Percentiles rank a stretch among this genome's conserved stretches.
Evolutionary conservation across 345 rosid genomes (phyloP).

Genomic region (Microthlaspi erraticum): DNA sequence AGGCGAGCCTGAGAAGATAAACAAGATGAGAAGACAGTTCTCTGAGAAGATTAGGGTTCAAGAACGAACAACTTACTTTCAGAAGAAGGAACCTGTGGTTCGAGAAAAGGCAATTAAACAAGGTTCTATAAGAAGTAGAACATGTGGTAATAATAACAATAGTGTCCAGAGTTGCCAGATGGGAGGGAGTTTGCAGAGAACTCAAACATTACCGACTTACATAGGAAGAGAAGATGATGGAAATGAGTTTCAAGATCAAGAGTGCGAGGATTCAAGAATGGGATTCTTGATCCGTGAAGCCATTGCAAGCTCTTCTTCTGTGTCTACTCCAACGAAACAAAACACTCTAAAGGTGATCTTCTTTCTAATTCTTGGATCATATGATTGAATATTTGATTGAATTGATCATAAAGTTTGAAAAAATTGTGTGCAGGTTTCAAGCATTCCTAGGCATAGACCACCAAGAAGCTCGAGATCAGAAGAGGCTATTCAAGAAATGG

Average conservation of each 20-base stretch:
- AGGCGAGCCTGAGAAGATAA: slow-evolving; percentile 38
- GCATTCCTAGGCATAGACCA: slow-evolving; percentile 50
- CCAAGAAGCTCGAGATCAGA: slow-evolving; percentile 54
- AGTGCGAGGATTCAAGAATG: slow-evolving; percentile 55
- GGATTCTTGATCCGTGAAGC: slow-evolving; percentile 61
- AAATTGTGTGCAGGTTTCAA: slow-evolving; percentile 30
- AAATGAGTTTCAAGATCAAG: slow-evolving; percentile 50
- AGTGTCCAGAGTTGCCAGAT: slow-evolving; percentile 11
- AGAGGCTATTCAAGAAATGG: slow-evolving; percentile 35
- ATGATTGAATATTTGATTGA: neutral
- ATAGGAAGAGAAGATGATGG: slow-evolving; percentile 47
- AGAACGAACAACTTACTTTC: slow-evolving; percentile 41
- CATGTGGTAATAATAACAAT: neutral
- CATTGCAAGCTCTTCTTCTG: slow-evolving; percentile 41
- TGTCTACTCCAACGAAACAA: slow-evolving; percentile 33
- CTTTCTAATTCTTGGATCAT: neutral
- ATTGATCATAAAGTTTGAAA: neutral
- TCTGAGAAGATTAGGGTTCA: slow-evolving; percentile 50
- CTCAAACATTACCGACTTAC: slow-evolving; percentile 59
- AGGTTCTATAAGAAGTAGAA: slow-evolving; percentile 27
- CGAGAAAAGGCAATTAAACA: slow-evolving; percentile 36
- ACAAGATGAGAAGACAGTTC: slow-evolving; percentile 47
- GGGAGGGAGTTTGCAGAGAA: slow-evolving; percentile 50
- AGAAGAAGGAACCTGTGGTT: slow-evolving; percentile 28
- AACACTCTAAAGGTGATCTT: slow-evolving; percentile 32